Evolutionary conservation across 495 filamentous ascomycete genomes (phyloP).

Genomic region (Pseudomonodictys pantanalensis): DNA sequence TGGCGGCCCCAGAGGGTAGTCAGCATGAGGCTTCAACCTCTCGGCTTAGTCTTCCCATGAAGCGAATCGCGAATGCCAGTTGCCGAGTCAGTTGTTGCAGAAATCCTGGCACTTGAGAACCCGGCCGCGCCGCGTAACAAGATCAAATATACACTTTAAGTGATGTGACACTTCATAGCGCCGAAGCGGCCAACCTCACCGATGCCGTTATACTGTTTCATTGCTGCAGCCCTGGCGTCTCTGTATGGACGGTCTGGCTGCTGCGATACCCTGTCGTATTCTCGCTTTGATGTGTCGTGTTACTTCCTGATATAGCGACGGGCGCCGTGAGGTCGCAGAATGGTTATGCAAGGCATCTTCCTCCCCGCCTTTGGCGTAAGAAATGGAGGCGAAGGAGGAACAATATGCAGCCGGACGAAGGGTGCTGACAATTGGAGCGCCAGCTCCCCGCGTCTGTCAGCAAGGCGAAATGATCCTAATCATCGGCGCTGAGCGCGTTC

Average conservation of each 20-base stretch:
- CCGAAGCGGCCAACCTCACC: too few species aligned
- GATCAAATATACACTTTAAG: too few species aligned
- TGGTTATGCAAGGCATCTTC: slow-evolving; percentile 17
- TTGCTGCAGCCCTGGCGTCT: slow-evolving; percentile 14
- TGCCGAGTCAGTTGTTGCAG: too few species aligned
- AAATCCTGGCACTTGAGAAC: too few species aligned
- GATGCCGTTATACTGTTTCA: too few species aligned
- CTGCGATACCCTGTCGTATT: slow-evolving; percentile 19
- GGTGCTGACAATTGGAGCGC: background rate
- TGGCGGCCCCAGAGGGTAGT: too few species aligned
- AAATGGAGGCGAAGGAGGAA: background rate
- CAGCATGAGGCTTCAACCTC: too few species aligned
- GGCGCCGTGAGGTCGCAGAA: slow-evolving; percentile 17
- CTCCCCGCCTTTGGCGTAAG: slow-evolving; percentile 14
- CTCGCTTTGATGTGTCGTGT: slow-evolving; percentile 7
- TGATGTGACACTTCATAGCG: too few species aligned
- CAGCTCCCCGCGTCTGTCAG: slow-evolving; percentile 22
- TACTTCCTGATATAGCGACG: slow-evolving; percentile 10
- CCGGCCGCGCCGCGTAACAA: too few species aligned
- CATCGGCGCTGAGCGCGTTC: background rate
- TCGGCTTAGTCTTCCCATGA: too few species aligned
- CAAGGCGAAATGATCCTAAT: background rate
- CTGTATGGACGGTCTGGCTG: background rate
- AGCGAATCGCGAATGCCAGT: too few species aligned
- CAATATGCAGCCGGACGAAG: slow-evolving; percentile 12